phyloP scores from a whole-genome alignment of 1,284 basidiomycete genomes.

The Tetrapyrgos nigripes region DNA sequence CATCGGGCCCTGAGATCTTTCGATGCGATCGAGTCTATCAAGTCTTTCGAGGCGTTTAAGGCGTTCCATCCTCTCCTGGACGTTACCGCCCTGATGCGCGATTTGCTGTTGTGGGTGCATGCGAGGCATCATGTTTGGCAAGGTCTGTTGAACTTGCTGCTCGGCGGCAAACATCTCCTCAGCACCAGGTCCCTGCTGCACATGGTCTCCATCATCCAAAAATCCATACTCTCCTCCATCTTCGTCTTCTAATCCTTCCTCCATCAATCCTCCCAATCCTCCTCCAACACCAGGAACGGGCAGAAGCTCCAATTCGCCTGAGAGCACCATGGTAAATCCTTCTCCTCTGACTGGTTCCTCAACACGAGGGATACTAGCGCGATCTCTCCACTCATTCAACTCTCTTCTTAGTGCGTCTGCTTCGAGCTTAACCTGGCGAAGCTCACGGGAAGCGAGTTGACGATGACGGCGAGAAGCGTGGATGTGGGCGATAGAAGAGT shows the following conservation, averaged over 20 bases:
- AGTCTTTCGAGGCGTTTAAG: neutral
- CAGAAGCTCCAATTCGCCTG: slow-evolving; percentile 72
- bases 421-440: slow-evolving; percentile 78
- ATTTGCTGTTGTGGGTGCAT: neutral
- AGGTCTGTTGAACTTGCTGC: too few relatives aligned
- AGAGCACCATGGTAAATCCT: slow-evolving; percentile 71
- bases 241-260: neutral
- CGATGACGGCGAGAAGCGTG: slow-evolving; percentile 84
- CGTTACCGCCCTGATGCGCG: neutral
- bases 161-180: slow-evolving; percentile 2
- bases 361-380: slow-evolving; percentile 68
- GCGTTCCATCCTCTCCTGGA: neutral
- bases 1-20: slow-evolving; percentile 11
- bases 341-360: slow-evolving; percentile 74
- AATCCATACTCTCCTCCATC: neutral
- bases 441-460: slow-evolving; percentile 76
- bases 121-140: neutral
- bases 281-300: slow-evolving; percentile 23
- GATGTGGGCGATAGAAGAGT: slow-evolving; percentile 87
- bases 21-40: too few relatives aligned
- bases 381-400: slow-evolving; percentile 87
- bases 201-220: neutral
- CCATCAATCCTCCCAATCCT: neutral
- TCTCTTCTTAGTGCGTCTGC: slow-evolving; percentile 83
- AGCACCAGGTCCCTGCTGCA: neutral